A percentile compares a stretch with the other conserved stretches of the same genome.
phyloP scores from a whole-genome alignment of 164 flowering plant species.

The Houttuynia cordata region DNA sequence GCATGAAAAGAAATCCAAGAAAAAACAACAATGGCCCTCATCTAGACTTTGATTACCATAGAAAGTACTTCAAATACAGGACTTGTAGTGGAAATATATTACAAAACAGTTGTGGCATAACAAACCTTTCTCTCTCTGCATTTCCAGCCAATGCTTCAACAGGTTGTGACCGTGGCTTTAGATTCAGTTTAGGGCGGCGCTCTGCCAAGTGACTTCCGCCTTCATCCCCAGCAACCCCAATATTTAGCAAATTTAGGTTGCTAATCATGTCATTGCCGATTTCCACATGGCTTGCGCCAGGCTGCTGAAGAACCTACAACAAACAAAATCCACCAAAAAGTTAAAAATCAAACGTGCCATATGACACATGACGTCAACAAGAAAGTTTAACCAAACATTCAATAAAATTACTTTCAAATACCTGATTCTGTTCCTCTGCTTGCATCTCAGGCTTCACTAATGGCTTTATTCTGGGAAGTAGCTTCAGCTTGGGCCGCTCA shows the following conservation, averaged over 20 bases:
- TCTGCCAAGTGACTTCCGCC: conserved; percentile 31
- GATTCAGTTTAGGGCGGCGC: conserved; percentile 56
- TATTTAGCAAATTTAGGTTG: conserved; percentile 21
- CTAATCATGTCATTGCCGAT: conserved; percentile 16
- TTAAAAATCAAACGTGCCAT: not conserved
- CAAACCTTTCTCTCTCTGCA: conserved; percentile 51
- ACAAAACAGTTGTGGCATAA: not conserved
- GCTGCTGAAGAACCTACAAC: conserved; percentile 20
- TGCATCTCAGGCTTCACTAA: conserved; percentile 35
- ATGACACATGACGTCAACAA: too few species aligned
- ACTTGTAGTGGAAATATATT: too few species aligned
- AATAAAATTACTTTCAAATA: conserved; percentile 6
- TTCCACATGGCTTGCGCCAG: conserved; percentile 23
- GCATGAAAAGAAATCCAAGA: too few species aligned
- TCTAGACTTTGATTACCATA: too few species aligned
- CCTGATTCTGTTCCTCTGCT: conserved; percentile 42
- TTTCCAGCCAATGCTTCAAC: conserved; percentile 32
- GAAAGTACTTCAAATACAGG: not conserved
- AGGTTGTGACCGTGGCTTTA: conserved; percentile 70
- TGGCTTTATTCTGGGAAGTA: conserved; percentile 70
- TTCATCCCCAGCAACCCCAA: conserved; percentile 32
- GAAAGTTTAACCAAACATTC: not conserved
- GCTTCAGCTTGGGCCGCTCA: conserved; percentile 73
- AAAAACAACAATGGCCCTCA: too few species aligned
- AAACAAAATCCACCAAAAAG: conserved; percentile 1